phyloP scores from a whole-genome alignment of 805 yeast species.

The Alloascoidea hylecoeti region DNA sequence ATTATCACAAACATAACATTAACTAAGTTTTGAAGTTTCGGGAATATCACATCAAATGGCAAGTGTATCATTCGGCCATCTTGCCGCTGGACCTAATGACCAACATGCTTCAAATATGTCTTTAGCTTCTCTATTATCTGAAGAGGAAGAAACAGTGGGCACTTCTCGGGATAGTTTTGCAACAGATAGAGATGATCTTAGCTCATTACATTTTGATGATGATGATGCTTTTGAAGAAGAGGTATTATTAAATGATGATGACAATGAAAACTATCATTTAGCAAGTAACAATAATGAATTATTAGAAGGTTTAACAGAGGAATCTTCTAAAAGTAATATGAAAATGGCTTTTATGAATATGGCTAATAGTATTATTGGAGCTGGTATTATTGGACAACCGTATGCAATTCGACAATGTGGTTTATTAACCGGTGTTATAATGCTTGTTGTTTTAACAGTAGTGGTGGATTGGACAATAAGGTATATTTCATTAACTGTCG shows the following conservation, averaged over 20 bases:
- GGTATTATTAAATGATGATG: neutral
- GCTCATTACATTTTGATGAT: conserved; percentile 1
- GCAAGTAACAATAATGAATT: neutral
- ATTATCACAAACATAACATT: too few species aligned
- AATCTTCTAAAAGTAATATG: conserved; percentile 35
- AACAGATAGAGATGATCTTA: neutral
- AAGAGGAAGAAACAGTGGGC: neutral
- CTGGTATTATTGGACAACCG: conserved; percentile 93
- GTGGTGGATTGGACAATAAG: conserved; percentile 80
- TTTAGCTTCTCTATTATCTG: neutral
- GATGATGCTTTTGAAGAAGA: neutral
- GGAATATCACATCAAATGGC: too few species aligned
- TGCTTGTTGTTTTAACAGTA: conserved; percentile 43
- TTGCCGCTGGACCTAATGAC: neutral
- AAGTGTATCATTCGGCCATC: neutral
- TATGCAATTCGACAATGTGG: conserved; percentile 79
- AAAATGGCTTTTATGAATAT: conserved; percentile 92
- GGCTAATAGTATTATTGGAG: conserved; percentile 89
- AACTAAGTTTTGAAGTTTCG: too few species aligned
- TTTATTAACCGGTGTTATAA: conserved; percentile 52
- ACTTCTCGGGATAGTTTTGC: neutral
- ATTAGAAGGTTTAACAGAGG: conserved; percentile 10
- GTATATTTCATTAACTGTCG: conserved; percentile 4
- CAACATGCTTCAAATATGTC: neutral
- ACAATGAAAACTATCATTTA: neutral